Conservation (phyloP, 176 grass and related monocot genomes). For the Oryza meyeriana region DNA sequence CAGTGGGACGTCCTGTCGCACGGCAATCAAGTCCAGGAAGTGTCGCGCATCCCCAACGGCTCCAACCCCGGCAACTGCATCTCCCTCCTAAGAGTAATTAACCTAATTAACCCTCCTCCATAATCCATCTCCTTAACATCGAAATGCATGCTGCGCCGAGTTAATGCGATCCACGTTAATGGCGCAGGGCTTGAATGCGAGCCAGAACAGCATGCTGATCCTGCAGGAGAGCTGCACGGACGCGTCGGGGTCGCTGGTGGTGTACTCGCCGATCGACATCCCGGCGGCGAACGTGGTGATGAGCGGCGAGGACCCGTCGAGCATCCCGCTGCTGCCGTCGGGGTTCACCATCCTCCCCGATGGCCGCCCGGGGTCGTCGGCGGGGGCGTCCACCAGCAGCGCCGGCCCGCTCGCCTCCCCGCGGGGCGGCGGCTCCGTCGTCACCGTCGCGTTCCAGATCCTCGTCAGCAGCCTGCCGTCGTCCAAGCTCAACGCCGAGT, state of each 20-base stretch:
- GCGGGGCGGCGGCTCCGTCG: slow-evolving; percentile 35
- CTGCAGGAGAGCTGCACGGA: slow-evolving; percentile 97
- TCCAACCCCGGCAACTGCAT: slow-evolving; percentile 86
- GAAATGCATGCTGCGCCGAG: not conserved
- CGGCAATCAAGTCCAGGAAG: slow-evolving; percentile 74
- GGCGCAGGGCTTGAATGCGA: slow-evolving; percentile 52
- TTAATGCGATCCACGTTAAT: not conserved
- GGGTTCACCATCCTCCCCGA: slow-evolving; percentile 68
- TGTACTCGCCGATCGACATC: slow-evolving; percentile 76
- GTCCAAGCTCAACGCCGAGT: slow-evolving; percentile 77
- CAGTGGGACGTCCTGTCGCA: slow-evolving; percentile 92
- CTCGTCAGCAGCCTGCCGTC: slow-evolving; percentile 79
- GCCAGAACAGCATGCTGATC: slow-evolving; percentile 81
- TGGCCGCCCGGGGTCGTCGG: not conserved
- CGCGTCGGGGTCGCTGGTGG: slow-evolving; percentile 63
- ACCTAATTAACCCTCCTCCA: not conserved
- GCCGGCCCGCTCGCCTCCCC: not conserved
- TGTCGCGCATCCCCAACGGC: slow-evolving; percentile 67
- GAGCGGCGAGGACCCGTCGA: slow-evolving; percentile 81
- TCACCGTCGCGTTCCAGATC: slow-evolving; percentile 89
- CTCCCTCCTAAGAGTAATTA: slow-evolving; percentile 67
- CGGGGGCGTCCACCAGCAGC: slow-evolving; percentile 44
- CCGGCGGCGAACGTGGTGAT: slow-evolving; percentile 77
- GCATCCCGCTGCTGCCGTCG: slow-evolving; percentile 71
- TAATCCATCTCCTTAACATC: not conserved